phyloP scores from a whole-genome alignment of 2,329 filamentous ascomycete species.

The Talaromyces sp. region DNA sequence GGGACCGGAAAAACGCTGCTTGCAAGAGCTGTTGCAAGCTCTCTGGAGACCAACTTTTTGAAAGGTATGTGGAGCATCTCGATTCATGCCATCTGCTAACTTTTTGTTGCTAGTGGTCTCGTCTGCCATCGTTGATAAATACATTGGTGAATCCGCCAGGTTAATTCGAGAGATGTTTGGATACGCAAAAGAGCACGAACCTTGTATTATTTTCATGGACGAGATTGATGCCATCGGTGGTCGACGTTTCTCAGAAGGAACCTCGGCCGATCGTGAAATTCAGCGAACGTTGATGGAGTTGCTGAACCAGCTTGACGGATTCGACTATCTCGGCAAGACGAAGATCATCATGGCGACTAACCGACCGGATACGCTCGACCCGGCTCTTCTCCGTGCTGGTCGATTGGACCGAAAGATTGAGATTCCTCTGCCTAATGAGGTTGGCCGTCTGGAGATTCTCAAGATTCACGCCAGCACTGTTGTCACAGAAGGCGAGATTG shows the following conservation, averaged over 20 bases:
- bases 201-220: conserved; percentile 99
- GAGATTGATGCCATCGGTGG: conserved; percentile 99
- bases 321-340: conserved; percentile 98
- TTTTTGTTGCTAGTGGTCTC: conserved; percentile 67
- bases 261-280: conserved; percentile 94
- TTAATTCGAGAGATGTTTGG: conserved; percentile 99
- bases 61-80: conserved; percentile 62
- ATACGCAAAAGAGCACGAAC: conserved; percentile 98
- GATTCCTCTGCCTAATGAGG: conserved; percentile 94
- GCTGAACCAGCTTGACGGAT: conserved; percentile 96
- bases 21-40: conserved; percentile 90
- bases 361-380: conserved; percentile 90
- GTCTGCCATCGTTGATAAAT: conserved; percentile 98
- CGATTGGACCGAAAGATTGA: conserved; percentile 83
- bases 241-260: conserved; percentile 92
- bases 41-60: conserved; percentile 94
- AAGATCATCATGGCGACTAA: conserved; percentile 99
- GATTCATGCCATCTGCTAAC: background rate
- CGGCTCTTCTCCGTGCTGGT: conserved; percentile 80
- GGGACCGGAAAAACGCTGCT: conserved; percentile 95
- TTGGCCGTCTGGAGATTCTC: conserved; percentile 90
- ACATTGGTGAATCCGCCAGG: conserved; percentile 95
- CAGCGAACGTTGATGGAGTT: conserved; percentile 98
- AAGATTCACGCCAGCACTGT: conserved; percentile 93
- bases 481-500: conserved; percentile 86